These are phyloP conservation scores for Cyamopsis tetragonoloba DNA, from an alignment of 306 rosid genomes.

Conservation along the genomic window DNA sequence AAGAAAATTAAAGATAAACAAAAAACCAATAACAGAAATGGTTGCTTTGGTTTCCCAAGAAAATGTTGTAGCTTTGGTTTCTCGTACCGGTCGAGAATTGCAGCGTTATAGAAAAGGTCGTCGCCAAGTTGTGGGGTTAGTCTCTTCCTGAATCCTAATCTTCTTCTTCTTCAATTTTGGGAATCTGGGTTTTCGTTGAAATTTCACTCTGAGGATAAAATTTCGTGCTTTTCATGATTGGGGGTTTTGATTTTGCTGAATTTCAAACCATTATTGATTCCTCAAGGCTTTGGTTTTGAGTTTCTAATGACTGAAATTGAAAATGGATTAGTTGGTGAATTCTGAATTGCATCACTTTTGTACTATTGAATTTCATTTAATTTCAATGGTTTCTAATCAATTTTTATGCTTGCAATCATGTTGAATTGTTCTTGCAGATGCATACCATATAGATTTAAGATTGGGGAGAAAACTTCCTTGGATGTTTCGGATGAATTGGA, in stretches of 20 bases:
- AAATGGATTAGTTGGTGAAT: neutral
- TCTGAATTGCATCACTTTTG: neutral
- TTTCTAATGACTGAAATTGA: slow-evolving; percentile 1
- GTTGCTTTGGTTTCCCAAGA: slow-evolving; percentile 64
- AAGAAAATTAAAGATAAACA: too few relatives aligned
- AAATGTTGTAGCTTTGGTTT: slow-evolving; percentile 63
- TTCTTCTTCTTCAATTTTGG: neutral
- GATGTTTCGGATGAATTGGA: slow-evolving; percentile 51
- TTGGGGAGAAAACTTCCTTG: slow-evolving; percentile 25
- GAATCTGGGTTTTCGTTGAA: neutral
- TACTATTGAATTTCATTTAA: slow-evolving; percentile 7
- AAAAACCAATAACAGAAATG: slow-evolving; percentile 41
- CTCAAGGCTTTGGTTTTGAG: neutral
- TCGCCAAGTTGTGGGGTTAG: slow-evolving; percentile 97
- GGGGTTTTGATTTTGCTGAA: slow-evolving; percentile 1
- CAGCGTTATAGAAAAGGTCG: slow-evolving; percentile 86
- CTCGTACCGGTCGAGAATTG: slow-evolving; percentile 90
- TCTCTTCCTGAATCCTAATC: slow-evolving; percentile 8
- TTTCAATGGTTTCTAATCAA: neutral
- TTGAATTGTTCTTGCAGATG: slow-evolving; percentile 81
- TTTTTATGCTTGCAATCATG: slow-evolving; percentile 17
- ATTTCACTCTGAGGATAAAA: neutral
- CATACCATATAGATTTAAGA: slow-evolving; percentile 76
- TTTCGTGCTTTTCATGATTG: neutral
- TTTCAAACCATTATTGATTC: neutral